phyloP scores from a whole-genome alignment of 2,329 filamentous ascomycete species.

The Fusarium sp. region DNA sequence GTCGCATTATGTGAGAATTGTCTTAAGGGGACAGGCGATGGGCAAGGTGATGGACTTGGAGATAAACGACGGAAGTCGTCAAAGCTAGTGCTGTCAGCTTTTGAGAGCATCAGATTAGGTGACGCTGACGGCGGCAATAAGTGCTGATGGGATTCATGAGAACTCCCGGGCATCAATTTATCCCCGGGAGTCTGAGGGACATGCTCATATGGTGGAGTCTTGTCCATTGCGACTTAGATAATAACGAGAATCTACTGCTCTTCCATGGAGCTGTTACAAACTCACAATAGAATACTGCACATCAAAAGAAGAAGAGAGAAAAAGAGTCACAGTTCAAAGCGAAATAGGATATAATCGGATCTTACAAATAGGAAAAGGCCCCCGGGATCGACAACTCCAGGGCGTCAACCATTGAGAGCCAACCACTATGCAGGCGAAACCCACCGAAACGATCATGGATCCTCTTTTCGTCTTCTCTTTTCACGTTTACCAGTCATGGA shows the following conservation, averaged over 20 bases:
- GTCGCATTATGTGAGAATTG: slow-evolving; percentile 12
- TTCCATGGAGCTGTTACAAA: slow-evolving; percentile 3
- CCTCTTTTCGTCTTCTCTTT: slow-evolving; percentile 23
- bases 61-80: slow-evolving; percentile 41
- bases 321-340: slow-evolving; percentile 10
- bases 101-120: slow-evolving; percentile 20
- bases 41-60: slow-evolving; percentile 40
- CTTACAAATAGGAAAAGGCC: slow-evolving; percentile 28
- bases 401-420: slow-evolving; percentile 21
- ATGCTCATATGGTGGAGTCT: slow-evolving; percentile 34
- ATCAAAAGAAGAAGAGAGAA: slow-evolving; percentile 4
- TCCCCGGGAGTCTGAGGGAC: slow-evolving; percentile 17
- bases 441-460: slow-evolving; percentile 33
- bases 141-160: slow-evolving; percentile 26
- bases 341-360: slow-evolving; percentile 3
- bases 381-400: slow-evolving; percentile 21
- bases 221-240: slow-evolving; percentile 25
- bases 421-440: slow-evolving; percentile 35
- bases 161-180: slow-evolving; percentile 26
- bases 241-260: neutral
- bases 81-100: slow-evolving; percentile 28
- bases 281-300: slow-evolving; percentile 1
- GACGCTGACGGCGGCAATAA: slow-evolving; percentile 28
- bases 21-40: slow-evolving; percentile 38
- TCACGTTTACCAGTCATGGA: slow-evolving; percentile 11